Conservation (phyloP, 2,329 filamentous ascomycete genomes). For the Talaromyces piceae region DNA sequence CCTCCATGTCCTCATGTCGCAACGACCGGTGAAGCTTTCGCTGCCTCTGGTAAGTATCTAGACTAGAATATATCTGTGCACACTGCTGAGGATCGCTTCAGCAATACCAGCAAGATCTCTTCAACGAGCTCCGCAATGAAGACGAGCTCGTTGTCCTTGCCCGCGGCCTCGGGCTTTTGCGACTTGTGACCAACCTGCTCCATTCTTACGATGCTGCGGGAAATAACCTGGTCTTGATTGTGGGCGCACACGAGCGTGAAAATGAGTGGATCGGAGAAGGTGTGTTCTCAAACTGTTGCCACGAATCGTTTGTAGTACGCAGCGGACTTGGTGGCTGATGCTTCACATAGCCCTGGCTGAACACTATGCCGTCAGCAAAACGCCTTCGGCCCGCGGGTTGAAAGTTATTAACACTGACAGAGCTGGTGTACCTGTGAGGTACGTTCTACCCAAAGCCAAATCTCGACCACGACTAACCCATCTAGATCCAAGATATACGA, state of each 20-base stretch:
- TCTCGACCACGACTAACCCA: not conserved
- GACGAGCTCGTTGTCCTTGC: conserved; percentile 93
- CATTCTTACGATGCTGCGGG: conserved; percentile 95
- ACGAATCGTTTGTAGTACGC: not conserved
- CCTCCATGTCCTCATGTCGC: conserved; percentile 34
- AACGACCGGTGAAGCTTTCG: conserved; percentile 52
- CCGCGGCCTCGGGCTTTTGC: conserved; percentile 82
- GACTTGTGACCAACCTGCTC: conserved; percentile 88
- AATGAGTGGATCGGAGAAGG: conserved; percentile 93
- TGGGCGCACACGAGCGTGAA: conserved; percentile 85
- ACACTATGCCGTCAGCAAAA: conserved; percentile 82
- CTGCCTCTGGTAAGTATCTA: conserved; percentile 47
- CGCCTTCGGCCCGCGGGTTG: conserved; percentile 73
- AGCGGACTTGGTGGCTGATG: conserved; percentile 11
- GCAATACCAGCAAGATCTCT: conserved; percentile 91
- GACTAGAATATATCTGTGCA: not conserved
- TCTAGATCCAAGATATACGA: conserved; percentile 80
- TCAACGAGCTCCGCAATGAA: conserved; percentile 79
- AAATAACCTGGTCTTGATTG: conserved; percentile 81
- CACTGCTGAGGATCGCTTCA: conserved; percentile 18
- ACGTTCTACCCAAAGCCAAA: conserved; percentile 11
- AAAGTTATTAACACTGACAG: conserved; percentile 91
- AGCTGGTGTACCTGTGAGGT: conserved; percentile 70
- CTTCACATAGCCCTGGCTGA: conserved; percentile 64
- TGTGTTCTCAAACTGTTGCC: conserved; percentile 12